Percentiles rank a stretch among this genome's conserved stretches.
Evolutionary conservation across 495 filamentous ascomycete genomes (phyloP).

Genomic region (Penicillium robsamsonii): DNA sequence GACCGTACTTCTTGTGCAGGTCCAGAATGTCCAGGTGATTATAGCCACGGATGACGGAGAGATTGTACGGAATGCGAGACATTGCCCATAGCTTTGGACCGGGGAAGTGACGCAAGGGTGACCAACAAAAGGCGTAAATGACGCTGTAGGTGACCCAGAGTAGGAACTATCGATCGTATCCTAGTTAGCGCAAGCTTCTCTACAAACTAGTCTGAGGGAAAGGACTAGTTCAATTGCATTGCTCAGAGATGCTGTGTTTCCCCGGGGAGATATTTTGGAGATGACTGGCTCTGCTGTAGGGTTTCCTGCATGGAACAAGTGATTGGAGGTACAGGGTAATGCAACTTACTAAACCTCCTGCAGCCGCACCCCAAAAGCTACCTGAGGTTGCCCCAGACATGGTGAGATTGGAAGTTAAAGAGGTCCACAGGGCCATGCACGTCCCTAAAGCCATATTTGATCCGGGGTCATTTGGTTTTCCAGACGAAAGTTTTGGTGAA

Average conservation of each 20-base stretch:
- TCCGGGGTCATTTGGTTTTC: not conserved
- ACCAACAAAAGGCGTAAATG: slow-evolving; percentile 50
- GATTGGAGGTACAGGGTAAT: slow-evolving; percentile 16
- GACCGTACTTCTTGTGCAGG: slow-evolving; percentile 42
- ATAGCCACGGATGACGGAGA: slow-evolving; percentile 24
- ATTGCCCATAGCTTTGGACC: slow-evolving; percentile 49
- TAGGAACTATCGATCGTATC: slow-evolving; percentile 12
- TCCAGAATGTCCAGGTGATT: slow-evolving; percentile 22
- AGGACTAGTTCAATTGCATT: not conserved
- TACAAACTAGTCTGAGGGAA: too few relatives aligned
- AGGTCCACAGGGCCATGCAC: slow-evolving; percentile 9
- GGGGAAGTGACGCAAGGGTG: slow-evolving; percentile 49
- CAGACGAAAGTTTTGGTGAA: not conserved
- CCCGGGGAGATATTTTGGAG: not conserved
- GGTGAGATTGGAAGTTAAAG: not conserved
- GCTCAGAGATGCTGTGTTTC: slow-evolving; percentile 2
- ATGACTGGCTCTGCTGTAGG: slow-evolving; percentile 3
- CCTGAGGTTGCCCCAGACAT: slow-evolving; percentile 16
- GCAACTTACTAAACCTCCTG: slow-evolving; percentile 28
- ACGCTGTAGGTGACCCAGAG: slow-evolving; percentile 15
- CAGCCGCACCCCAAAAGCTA: slow-evolving; percentile 17
- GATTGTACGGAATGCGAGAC: slow-evolving; percentile 35
- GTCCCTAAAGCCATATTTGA: slow-evolving; percentile 14
- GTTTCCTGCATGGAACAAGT: slow-evolving; percentile 15
- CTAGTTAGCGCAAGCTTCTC: slow-evolving; percentile 1